Conservation (phyloP, 495 filamentous ascomycete genomes). For the Penicillium desertorum region DNA sequence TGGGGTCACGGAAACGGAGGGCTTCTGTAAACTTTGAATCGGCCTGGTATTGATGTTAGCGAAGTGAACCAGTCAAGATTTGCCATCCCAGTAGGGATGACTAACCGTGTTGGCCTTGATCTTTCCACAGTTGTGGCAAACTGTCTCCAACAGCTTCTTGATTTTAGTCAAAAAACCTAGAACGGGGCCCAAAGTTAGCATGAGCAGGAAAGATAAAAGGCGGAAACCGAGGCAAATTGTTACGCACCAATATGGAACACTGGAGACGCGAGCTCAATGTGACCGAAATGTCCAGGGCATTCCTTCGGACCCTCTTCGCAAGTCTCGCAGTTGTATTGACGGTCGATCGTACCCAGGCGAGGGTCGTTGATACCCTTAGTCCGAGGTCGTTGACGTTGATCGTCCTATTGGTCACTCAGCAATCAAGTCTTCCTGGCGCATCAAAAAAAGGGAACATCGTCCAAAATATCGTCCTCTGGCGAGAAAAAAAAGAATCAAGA, state of each 20-base stretch:
- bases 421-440: constrained; percentile 6
- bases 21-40: constrained; percentile 81
- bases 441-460: constrained; percentile 7
- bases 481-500: neutral
- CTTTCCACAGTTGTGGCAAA: constrained; percentile 98
- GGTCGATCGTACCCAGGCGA: constrained; percentile 89
- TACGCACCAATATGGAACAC: constrained; percentile 77
- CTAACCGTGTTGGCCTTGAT: constrained; percentile 93
- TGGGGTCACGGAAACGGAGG: constrained; percentile 80
- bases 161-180: constrained; percentile 91
- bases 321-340: constrained; percentile 89
- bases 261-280: constrained; percentile 92
- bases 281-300: constrained; percentile 96
- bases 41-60: constrained; percentile 69
- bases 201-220: neutral
- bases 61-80: constrained; percentile 48
- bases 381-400: constrained; percentile 80
- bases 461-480: neutral
- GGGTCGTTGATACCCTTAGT: constrained; percentile 91
- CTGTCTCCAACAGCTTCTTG: constrained; percentile 96
- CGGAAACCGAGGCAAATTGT: constrained; percentile 24
- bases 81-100: constrained; percentile 59
- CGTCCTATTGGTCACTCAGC: constrained; percentile 59
- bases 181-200: constrained; percentile 32
- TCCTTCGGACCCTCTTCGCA: constrained; percentile 92